A percentile compares a stretch with the other conserved stretches of the same genome.
Conservation (phyloP, 2,329 filamentous ascomycete species). For the Tolypocladium pustulatum region DNA sequence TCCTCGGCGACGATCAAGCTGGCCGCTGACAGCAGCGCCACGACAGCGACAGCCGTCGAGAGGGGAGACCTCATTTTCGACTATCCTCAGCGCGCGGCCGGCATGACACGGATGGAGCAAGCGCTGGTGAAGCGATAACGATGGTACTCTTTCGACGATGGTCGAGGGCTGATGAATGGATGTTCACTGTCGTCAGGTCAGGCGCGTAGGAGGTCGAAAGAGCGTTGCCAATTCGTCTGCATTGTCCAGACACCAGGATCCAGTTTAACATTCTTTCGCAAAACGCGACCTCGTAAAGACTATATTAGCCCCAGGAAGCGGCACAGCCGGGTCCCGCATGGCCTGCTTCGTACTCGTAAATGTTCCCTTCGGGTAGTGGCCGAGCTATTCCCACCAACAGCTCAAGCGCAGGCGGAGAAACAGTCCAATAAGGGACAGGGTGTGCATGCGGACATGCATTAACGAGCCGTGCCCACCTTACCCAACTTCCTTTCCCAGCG, state of each 20-base stretch:
- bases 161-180: neutral
- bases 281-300: neutral
- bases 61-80: neutral
- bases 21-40: neutral
- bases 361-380: neutral
- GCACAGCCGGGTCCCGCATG: too few relatives aligned
- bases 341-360: too few relatives aligned
- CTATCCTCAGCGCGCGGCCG: neutral
- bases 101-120: neutral
- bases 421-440: neutral
- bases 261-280: too few relatives aligned
- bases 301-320: too few relatives aligned
- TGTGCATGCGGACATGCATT: neutral
- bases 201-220: neutral
- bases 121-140: neutral
- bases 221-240: neutral
- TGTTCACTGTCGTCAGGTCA: neutral
- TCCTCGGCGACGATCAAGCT: neutral
- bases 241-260: neutral
- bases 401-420: neutral
- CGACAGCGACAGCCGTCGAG: neutral
- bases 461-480: neutral
- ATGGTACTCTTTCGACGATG: neutral
- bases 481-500: neutral
- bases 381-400: neutral